Conservation (phyloP, 345 rosid genomes). For the Microcos paniculata region DNA sequence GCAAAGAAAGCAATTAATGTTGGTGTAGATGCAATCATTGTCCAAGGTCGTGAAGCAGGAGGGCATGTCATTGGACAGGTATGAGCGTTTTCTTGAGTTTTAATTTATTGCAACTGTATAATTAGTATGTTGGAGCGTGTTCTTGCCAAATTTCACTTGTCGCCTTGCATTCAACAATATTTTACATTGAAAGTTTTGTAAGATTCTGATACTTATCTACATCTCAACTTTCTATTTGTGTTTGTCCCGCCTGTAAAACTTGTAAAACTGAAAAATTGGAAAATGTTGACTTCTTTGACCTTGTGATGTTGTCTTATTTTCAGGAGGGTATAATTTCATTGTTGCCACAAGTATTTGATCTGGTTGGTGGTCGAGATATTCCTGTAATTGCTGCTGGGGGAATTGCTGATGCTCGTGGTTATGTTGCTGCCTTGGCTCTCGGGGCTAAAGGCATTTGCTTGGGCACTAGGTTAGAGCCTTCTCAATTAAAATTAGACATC, state of each 20-base stretch:
- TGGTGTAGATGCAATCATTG: slow-evolving; percentile 82
- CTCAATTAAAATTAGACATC: neutral
- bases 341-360: slow-evolving; percentile 77
- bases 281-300: neutral
- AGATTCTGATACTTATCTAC: neutral
- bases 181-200: neutral
- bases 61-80: slow-evolving; percentile 91
- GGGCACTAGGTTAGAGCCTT: slow-evolving; percentile 66
- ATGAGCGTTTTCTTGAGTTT: neutral
- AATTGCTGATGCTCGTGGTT: slow-evolving; percentile 77
- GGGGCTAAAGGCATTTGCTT: slow-evolving; percentile 87
- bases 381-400: slow-evolving; percentile 93
- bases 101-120: neutral
- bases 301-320: slow-evolving; percentile 1
- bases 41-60: slow-evolving; percentile 91
- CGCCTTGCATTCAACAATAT: neutral
- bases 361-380: slow-evolving; percentile 51
- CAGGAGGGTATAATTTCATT: slow-evolving; percentile 71
- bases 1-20: slow-evolving; percentile 55
- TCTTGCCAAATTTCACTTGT: neutral
- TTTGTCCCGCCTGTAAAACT: neutral
- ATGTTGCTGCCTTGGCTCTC: slow-evolving; percentile 83
- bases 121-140: neutral
- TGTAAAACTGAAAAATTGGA: neutral
- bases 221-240: neutral